Evolutionary conservation across 768 basidiomycete genomes (phyloP), one percentile per base, ranked within the genome.

Genomic region (Dictyophora rubrovolvata): DNA sequence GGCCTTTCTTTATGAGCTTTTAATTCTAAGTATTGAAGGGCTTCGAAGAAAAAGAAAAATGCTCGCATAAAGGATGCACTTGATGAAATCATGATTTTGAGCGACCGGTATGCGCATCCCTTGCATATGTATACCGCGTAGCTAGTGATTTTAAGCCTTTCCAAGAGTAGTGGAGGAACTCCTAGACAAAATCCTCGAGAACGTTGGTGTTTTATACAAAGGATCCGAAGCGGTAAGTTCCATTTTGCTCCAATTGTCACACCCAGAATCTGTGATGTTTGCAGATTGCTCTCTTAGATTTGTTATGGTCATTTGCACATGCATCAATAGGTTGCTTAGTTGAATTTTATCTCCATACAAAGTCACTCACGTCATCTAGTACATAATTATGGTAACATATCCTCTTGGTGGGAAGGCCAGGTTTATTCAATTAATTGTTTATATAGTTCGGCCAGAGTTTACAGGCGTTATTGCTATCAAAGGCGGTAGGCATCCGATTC

Each of bases 391-490:
- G 77, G 80, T 78, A 51, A 14, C 12, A 64, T 63, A 9, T 48
- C 48, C 18, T 20, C 18, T 53, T n/a, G 42, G 4, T 4, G n/a
- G 12, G 4, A 12, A n/a, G 42, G 42, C 42, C 2, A 12, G 4
- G 42, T 2, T 5, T 42, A 2, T 14, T 42, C 28, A 11, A 7
- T 34, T 14, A n/a, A n/a, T 16, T 23, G 11, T 23, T 48, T 7
- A 34, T 21, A 23, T 47, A 93, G 93, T 87, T 21, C 89, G 93
- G 4, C 94, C 94, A 1, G 92, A 95, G 64, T 93, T 91, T 66
- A 93, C 91, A 7, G 88, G 85, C 1, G 93, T 90, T 2, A 74
- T 93, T 8, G 92, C 93, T 0, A 86, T 97, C 69, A 94, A 93
- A 69, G 79, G 82, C 0, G 93, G 93, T 1, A 79, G 90, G 2